A percentile compares a stretch with the other conserved stretches of the same genome.
These are phyloP conservation scores for Saccharomyces hybrid DNA, from an alignment of 1,139 yeast genomes.

Conservation along the genomic window DNA sequence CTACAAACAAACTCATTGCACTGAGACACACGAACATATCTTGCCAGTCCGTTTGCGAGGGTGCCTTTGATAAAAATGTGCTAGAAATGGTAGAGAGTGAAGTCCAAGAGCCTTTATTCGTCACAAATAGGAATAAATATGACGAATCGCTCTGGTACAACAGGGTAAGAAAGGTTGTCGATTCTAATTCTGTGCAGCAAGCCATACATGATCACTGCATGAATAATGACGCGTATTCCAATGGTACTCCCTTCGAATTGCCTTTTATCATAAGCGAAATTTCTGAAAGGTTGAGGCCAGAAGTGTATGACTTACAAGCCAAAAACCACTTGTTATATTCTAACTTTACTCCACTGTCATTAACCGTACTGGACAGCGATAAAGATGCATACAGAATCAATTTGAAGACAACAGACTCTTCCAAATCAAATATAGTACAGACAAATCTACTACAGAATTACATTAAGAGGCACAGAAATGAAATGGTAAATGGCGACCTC, in stretches of 20 bases:
- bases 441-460: constrained; percentile 12
- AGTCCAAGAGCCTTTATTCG: constrained; percentile 10
- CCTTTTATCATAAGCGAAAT: constrained; percentile 15
- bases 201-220: background rate
- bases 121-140: constrained; percentile 11
- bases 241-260: constrained; percentile 7
- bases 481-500: constrained; percentile 9
- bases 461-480: background rate
- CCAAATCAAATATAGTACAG: constrained; percentile 16
- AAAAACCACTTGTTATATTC: constrained; percentile 17
- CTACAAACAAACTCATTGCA: constrained; percentile 16
- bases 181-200: constrained; percentile 1
- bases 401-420: constrained; percentile 8
- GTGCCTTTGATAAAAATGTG: constrained; percentile 3
- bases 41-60: background rate
- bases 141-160: constrained; percentile 14
- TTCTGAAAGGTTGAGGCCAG: constrained; percentile 21
- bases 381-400: constrained; percentile 14
- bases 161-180: constrained; percentile 4
- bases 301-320: constrained; percentile 23
- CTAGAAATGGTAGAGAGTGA: constrained; percentile 10
- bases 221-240: background rate
- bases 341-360: constrained; percentile 17
- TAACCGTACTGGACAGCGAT: constrained; percentile 18
- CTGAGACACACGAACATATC: constrained; percentile 3